phyloP scores from a whole-genome alignment of 441 rosid genomes.

The Jatropha multifida region DNA sequence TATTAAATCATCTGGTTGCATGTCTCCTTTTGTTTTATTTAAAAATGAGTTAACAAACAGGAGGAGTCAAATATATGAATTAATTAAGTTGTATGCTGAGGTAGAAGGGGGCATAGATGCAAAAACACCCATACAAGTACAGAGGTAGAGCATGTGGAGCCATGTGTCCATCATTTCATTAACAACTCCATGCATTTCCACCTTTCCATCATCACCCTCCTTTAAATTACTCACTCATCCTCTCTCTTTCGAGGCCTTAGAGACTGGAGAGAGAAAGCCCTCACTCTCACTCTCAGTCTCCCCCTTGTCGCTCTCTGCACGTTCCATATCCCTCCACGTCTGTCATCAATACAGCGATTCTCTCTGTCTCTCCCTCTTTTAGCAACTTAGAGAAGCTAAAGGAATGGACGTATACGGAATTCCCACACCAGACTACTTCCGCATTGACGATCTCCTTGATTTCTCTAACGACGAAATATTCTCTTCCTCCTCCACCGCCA shows the following conservation, averaged over 20 bases:
- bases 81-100: not conserved
- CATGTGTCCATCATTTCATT: constrained; percentile 26
- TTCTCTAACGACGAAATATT: constrained; percentile 24
- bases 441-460: constrained; percentile 32
- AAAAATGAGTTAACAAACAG: no score
- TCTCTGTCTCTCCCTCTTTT: not conserved
- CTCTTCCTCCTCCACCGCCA: constrained; percentile 23
- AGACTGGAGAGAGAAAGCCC: not conserved
- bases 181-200: constrained; percentile 17
- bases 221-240: not conserved
- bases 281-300: not conserved
- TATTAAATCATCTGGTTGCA: no score
- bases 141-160: constrained; percentile 29
- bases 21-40: no score
- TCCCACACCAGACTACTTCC: constrained; percentile 38
- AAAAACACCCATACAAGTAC: constrained; percentile 1
- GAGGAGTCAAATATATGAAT: no score
- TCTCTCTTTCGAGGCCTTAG: not conserved
- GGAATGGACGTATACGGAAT: constrained; percentile 54
- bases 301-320: not conserved
- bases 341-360: not conserved
- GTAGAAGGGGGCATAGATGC: constrained; percentile 7
- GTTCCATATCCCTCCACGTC: not conserved
- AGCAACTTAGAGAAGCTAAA: not conserved
- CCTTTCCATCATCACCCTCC: not conserved